These are phyloP conservation scores for Limtongozyma cylindracea DNA, from an alignment of 805 yeast genomes.

Conservation along the genomic window DNA sequence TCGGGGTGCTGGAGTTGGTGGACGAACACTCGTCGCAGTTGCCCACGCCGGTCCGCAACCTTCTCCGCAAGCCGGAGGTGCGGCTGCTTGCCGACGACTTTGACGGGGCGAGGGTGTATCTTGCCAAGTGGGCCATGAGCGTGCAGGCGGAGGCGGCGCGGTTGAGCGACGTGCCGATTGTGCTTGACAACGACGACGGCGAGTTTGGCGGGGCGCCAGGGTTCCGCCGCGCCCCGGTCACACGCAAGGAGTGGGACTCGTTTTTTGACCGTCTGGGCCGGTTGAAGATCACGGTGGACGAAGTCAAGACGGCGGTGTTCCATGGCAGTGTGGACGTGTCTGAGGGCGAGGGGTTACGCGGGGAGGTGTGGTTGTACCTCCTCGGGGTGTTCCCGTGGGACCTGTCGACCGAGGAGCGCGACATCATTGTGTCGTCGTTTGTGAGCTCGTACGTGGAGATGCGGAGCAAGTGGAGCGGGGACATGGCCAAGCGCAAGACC, in stretches of 20 bases:
- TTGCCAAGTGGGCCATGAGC: constrained; percentile 92
- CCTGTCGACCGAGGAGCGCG: constrained; percentile 43
- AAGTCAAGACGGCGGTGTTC: constrained; percentile 62
- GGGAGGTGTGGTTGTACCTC: constrained; percentile 57
- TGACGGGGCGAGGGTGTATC: constrained; percentile 73
- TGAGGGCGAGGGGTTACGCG: constrained; percentile 21
- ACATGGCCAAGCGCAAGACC: constrained; percentile 19
- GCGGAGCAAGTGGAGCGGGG: constrained; percentile 42
- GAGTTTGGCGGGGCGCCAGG: constrained; percentile 40
- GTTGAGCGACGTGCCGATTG: constrained; percentile 21
- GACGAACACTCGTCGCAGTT: constrained; percentile 36
- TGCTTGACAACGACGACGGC: constrained; percentile 28
- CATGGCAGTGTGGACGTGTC: constrained; percentile 59
- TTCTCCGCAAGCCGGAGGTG: constrained; percentile 53
- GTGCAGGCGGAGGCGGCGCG: constrained; percentile 76
- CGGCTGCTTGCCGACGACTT: constrained; percentile 66
- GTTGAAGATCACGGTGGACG: constrained; percentile 43
- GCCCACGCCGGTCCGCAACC: constrained; percentile 18
- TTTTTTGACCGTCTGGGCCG: constrained; percentile 66
- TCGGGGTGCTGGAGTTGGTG: constrained; percentile 36
- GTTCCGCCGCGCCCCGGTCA: constrained; percentile 43
- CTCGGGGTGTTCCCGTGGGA: constrained; percentile 81
- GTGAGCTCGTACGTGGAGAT: constrained; percentile 34
- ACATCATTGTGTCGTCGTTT: constrained; percentile 26
- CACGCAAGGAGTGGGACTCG: constrained; percentile 55